phyloP scores from a whole-genome alignment of 2,329 filamentous ascomycete genomes.

The Neophaeococcomyces mojaviensis region DNA sequence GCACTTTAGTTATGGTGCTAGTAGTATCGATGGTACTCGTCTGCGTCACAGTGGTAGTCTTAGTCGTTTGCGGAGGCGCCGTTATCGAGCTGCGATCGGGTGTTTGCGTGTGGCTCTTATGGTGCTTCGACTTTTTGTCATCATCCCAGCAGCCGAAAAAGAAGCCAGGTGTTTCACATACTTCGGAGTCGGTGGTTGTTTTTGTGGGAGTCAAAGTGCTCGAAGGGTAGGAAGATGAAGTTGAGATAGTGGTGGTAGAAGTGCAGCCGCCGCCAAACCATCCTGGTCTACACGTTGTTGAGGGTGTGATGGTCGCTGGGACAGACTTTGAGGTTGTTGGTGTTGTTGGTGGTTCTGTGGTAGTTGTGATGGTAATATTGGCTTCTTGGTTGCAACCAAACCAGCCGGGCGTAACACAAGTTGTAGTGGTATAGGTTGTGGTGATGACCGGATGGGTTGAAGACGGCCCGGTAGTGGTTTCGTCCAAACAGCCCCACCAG shows the following conservation, averaged over 20 bases:
- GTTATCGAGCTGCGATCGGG: slow-evolving; percentile 26
- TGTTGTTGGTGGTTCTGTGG: slow-evolving; percentile 18
- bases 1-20: slow-evolving; percentile 14
- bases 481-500: slow-evolving; percentile 67
- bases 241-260: no score
- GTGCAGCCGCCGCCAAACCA: slow-evolving; percentile 5
- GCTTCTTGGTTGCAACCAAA: slow-evolving; percentile 35
- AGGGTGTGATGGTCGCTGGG: not conserved
- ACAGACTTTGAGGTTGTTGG: slow-evolving; percentile 9
- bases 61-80: slow-evolving; percentile 10
- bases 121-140: not conserved
- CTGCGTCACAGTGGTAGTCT: slow-evolving; percentile 14
- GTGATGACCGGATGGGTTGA: slow-evolving; percentile 27
- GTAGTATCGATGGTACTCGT: slow-evolving; percentile 24
- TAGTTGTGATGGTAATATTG: slow-evolving; percentile 27
- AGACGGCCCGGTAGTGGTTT: slow-evolving; percentile 34
- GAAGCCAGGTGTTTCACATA: slow-evolving; percentile 46
- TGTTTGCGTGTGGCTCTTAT: slow-evolving; percentile 23
- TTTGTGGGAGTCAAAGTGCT: slow-evolving; percentile 8
- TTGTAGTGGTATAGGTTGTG: slow-evolving; percentile 31
- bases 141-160: slow-evolving; percentile 51
- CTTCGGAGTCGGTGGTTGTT: slow-evolving; percentile 15
- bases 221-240: slow-evolving; percentile 9
- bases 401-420: slow-evolving; percentile 37
- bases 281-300: slow-evolving; percentile 1